Percentiles rank a stretch among this genome's conserved stretches.
Evolutionary conservation across 305 asterid species (phyloP).

Genomic region (Solanum aculeatissimum): DNA sequence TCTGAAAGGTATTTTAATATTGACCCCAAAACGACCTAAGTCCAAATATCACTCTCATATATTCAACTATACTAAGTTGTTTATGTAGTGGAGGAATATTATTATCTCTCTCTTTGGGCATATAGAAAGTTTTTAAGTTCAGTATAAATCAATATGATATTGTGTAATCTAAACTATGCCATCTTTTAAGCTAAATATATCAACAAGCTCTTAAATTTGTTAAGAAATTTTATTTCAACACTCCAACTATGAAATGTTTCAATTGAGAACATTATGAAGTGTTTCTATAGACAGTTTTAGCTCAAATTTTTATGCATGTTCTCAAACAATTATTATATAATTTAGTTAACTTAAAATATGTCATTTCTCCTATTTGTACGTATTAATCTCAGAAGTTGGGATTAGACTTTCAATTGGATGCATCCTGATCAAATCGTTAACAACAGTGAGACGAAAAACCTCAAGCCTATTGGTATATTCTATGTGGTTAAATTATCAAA

Average conservation of each 20-base stretch:
- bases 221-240: neutral
- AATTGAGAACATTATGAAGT: neutral
- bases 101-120: neutral
- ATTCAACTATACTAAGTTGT: neutral
- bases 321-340: neutral
- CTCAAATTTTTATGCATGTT: neutral
- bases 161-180: no score
- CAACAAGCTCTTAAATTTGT: neutral
- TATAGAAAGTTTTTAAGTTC: neutral
- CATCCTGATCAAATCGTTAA: no score
- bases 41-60: neutral
- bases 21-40: neutral
- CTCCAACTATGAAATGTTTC: fast-evolving
- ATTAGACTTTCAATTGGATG: no score
- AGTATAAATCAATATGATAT: neutral
- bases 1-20: neutral
- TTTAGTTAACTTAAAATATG: neutral
- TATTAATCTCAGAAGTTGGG: neutral
- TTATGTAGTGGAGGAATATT: neutral
- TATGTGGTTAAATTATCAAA: neutral
- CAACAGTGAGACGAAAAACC: no score
- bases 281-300: fast-evolving
- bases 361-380: neutral
- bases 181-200: neutral
- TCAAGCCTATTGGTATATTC: neutral